Evolutionary conservation across 441 rosid genomes (phyloP).

Genomic region (Jatropha multifida): DNA sequence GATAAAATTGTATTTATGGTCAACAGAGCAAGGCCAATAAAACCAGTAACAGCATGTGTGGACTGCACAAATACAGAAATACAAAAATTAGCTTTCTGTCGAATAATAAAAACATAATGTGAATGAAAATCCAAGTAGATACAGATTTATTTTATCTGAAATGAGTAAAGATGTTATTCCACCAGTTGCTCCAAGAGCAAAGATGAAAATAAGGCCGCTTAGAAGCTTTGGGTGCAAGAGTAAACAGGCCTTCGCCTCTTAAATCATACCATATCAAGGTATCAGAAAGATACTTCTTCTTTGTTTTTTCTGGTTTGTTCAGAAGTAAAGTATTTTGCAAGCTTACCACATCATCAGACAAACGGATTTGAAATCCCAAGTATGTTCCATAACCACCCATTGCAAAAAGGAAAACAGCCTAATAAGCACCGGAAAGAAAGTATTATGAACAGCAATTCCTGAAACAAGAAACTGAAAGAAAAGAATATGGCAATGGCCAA

Average conservation of each 20-base stretch:
- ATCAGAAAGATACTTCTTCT: neutral
- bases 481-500: neutral
- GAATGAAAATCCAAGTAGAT: too few relatives aligned
- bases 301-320: neutral
- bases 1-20: slow-evolving; percentile 66
- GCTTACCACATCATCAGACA: slow-evolving; percentile 71
- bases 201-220: slow-evolving; percentile 91
- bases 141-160: slow-evolving; percentile 46
- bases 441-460: neutral
- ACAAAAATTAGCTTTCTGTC: neutral
- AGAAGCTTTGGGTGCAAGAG: slow-evolving; percentile 91
- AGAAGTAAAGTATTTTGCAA: neutral
- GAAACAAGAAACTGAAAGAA: slow-evolving; percentile 8
- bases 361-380: slow-evolving; percentile 77
- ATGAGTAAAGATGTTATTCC: slow-evolving; percentile 85
- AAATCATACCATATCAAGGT: neutral
- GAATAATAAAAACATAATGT: neutral
- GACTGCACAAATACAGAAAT: slow-evolving; percentile 44
- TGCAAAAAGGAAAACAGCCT: slow-evolving; percentile 96
- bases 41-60: slow-evolving; percentile 87
- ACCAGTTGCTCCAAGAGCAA: slow-evolving; percentile 90
- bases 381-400: slow-evolving; percentile 98
- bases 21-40: slow-evolving; percentile 68
- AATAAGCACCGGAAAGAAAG: slow-evolving; percentile 4
- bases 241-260: slow-evolving; percentile 96